Conservation (phyloP, 225 moss, liverwort and hornwort genomes). For the Lunularia cruciata region DNA sequence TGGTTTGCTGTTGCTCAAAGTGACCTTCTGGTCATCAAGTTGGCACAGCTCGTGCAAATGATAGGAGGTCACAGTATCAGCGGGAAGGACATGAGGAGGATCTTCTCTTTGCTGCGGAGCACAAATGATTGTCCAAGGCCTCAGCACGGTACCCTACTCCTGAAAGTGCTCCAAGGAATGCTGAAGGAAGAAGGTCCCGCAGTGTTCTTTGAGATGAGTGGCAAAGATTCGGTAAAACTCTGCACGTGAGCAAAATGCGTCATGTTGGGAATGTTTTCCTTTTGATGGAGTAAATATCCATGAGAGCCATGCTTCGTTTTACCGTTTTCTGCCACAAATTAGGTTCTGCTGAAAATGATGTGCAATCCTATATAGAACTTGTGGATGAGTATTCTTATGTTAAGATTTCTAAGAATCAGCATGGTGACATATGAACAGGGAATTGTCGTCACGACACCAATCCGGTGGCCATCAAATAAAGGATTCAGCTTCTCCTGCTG, state of each 20-base stretch:
- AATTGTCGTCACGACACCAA: slow-evolving; percentile 63
- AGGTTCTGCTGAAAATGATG: too few relatives aligned
- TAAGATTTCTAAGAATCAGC: neutral
- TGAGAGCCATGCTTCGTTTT: neutral
- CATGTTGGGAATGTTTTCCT: too few relatives aligned
- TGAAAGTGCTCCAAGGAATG: slow-evolving; percentile 79
- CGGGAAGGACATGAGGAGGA: slow-evolving; percentile 83
- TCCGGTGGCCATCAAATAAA: slow-evolving; percentile 66
- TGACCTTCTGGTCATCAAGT: slow-evolving; percentile 57
- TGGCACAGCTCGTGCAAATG: slow-evolving; percentile 76
- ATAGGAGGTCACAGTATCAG: slow-evolving; percentile 80
- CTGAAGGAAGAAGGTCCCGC: slow-evolving; percentile 79
- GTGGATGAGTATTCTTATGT: neutral
- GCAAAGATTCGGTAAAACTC: slow-evolving; percentile 65
- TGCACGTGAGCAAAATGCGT: too few relatives aligned
- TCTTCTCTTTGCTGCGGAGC: slow-evolving; percentile 73
- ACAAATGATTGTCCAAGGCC: slow-evolving; percentile 73
- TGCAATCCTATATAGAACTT: neutral
- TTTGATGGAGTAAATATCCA: too few relatives aligned
- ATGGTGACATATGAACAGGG: slow-evolving; percentile 50
- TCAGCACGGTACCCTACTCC: slow-evolving; percentile 62
- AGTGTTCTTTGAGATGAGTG: slow-evolving; percentile 78
- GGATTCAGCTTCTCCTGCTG: slow-evolving; percentile 79
- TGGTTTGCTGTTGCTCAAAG: slow-evolving; percentile 72
- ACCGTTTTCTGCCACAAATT: too few relatives aligned